Percentiles rank a stretch among this genome's conserved stretches.
phyloP scores from a whole-genome alignment of 2,329 filamentous ascomycete genomes.

The Pseudogymnoascus sp. region DNA sequence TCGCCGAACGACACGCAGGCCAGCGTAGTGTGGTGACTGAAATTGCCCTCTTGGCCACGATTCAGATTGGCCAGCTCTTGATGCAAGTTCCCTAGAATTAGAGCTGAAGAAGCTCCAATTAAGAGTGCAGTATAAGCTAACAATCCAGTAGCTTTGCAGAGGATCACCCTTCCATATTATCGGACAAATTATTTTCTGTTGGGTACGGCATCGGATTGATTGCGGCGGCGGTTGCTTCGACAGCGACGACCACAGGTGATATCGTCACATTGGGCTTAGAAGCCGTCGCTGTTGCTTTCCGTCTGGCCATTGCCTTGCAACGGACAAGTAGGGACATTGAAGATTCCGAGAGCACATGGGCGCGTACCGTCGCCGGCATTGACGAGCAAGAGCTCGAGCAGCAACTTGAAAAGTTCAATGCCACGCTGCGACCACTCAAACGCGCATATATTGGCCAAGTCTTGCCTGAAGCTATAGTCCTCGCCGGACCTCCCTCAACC shows the following conservation, averaged over 20 bases:
- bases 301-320: constrained; percentile 14
- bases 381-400: constrained; percentile 3
- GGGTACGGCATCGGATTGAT: constrained; percentile 19
- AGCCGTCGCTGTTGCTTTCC: constrained; percentile 13
- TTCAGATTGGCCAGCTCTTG: neutral
- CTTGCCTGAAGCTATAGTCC: neutral
- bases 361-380: constrained; percentile 6
- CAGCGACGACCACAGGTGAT: constrained; percentile 10
- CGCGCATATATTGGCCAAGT: constrained; percentile 9
- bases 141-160: neutral
- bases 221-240: constrained; percentile 14
- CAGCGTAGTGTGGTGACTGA: neutral
- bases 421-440: constrained; percentile 9
- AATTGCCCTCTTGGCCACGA: neutral
- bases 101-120: neutral
- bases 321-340: constrained; percentile 14
- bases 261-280: constrained; percentile 9
- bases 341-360: constrained; percentile 6
- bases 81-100: neutral
- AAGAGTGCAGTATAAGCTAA: neutral
- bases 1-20: neutral
- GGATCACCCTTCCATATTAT: neutral
- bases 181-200: neutral
- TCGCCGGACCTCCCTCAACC: constrained; percentile 12
- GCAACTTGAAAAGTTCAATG: neutral